These are phyloP conservation scores for Hypoxylon fuscum DNA, from an alignment of 495 filamentous ascomycete genomes.

Conservation along the genomic window DNA sequence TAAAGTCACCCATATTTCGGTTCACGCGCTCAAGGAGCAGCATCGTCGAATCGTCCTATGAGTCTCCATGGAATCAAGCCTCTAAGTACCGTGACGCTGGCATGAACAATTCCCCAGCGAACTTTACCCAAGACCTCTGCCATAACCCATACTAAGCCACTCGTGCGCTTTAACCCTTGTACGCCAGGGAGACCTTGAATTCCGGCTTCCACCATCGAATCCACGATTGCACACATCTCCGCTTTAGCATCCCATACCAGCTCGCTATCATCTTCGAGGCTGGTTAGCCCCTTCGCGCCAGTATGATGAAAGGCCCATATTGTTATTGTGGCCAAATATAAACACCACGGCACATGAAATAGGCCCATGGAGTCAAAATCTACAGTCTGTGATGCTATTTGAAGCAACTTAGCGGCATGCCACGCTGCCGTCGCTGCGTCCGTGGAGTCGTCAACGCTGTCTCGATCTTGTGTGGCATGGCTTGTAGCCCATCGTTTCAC, in stretches of 20 bases:
- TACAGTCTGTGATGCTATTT: constrained; percentile 55
- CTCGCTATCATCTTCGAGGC: constrained; percentile 46
- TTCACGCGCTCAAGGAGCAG: constrained; percentile 4
- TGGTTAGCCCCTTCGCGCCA: constrained; percentile 12
- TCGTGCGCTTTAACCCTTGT: constrained; percentile 42
- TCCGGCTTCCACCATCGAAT: constrained; percentile 41
- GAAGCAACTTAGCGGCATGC: constrained; percentile 59
- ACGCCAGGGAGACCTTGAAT: constrained; percentile 39
- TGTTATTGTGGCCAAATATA: constrained; percentile 63
- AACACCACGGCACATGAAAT: constrained; percentile 66
- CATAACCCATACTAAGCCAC: constrained; percentile 57
- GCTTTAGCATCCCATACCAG: constrained; percentile 51
- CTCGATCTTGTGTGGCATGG: not conserved
- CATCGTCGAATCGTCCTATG: constrained; percentile 32
- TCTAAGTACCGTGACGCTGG: constrained; percentile 62
- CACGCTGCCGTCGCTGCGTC: constrained; percentile 49
- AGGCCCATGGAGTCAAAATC: constrained; percentile 61
- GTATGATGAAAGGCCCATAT: constrained; percentile 61
- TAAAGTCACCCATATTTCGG: not conserved
- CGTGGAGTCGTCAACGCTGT: constrained; percentile 11
- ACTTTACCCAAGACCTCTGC: constrained; percentile 61
- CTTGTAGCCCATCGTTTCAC: constrained; percentile 53
- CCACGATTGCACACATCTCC: constrained; percentile 51
- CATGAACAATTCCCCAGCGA: constrained; percentile 66
- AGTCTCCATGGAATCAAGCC: constrained; percentile 45